phyloP scores from a whole-genome alignment of 2,329 filamentous ascomycete genomes.

The Alternaria sp. region DNA sequence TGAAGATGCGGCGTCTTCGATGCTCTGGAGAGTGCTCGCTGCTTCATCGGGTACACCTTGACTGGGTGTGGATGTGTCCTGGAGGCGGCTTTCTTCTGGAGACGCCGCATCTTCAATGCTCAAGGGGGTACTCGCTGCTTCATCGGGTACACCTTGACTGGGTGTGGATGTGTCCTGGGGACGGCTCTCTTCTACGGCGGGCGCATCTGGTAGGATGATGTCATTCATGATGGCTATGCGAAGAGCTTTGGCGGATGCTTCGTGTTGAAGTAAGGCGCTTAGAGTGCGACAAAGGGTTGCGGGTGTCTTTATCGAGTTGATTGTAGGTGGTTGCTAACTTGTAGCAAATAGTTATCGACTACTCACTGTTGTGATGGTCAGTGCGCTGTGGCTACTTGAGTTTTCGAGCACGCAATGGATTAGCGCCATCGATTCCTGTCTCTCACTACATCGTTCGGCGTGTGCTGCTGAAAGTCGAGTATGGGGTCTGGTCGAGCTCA shows the following conservation, averaged over 20 bases:
- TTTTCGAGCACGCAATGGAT: background rate
- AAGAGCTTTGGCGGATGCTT: too few relatives aligned
- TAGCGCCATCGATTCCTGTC: background rate
- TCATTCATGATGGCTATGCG: background rate
- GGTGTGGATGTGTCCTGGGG: background rate
- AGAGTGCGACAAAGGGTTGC: background rate
- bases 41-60: background rate
- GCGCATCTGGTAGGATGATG: background rate
- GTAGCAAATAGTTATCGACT: background rate
- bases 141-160: background rate
- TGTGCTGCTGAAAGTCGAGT: background rate
- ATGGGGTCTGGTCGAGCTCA: background rate
- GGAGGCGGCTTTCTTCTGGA: background rate
- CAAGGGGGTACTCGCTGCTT: background rate
- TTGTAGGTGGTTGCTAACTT: background rate
- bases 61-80: background rate
- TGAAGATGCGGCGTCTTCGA: background rate
- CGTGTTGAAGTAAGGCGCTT: fast-evolving
- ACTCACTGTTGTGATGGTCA: background rate
- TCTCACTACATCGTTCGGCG: background rate
- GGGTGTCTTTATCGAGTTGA: background rate
- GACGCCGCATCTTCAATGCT: background rate
- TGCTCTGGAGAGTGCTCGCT: background rate
- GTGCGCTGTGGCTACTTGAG: background rate
- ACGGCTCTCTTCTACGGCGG: background rate